Base-by-base conservation (phyloP, 129 eudicot genomes). In the Cynara cardunculus region DNA sequence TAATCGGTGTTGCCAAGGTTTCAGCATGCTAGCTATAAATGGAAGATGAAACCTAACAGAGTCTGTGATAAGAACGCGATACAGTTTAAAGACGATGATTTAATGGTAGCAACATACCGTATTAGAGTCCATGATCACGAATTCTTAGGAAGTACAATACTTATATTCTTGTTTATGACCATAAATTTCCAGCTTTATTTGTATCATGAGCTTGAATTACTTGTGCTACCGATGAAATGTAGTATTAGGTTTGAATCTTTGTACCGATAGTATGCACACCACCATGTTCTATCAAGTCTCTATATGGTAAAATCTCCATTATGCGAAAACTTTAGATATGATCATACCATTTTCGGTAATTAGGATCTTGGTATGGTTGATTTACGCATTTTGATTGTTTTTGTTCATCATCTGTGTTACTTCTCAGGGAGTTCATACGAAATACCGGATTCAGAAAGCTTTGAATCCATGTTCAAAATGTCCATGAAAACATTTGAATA, bases 401-500 rank as follows among this genome's bases (percentile, higher is more conserved):
- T 28, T 44, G 11, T 67, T 28, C 14, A 16, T 7, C 28, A 26
- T 34, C 81, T 25, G 7, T 74, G 80, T 81, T 77, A 26, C 27
- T 73, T 83, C 69, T 84, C 86, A 90, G 94, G 88, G 70, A 80
- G 75, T 53, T 82, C 81, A 31, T 74, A 85, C 26, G 56, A 66
- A 30, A 67, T 86, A 53, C 30, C 80, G 13, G 87, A 80, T 25
- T 69, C 86, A 41, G 80, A 83, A 34, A 81, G 37, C 41, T 91
- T 91, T 59, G 93, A 91, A 82, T 87, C 84, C 39, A 67, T 91
- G 73, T 87, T 91, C 90, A 87, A 81, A 74, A 85, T 91, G 71
- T 91, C 97, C 28, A 86, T 80, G 81, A 87, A 41, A 84, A 91
- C 97, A 7, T 91, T 91, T 9, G 78, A 78, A 75, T 89, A 91